Evolutionary conservation across 257 asterid species (phyloP), one percentile per base, ranked within the genome.

Genomic region (Plectranthus barbatus): DNA sequence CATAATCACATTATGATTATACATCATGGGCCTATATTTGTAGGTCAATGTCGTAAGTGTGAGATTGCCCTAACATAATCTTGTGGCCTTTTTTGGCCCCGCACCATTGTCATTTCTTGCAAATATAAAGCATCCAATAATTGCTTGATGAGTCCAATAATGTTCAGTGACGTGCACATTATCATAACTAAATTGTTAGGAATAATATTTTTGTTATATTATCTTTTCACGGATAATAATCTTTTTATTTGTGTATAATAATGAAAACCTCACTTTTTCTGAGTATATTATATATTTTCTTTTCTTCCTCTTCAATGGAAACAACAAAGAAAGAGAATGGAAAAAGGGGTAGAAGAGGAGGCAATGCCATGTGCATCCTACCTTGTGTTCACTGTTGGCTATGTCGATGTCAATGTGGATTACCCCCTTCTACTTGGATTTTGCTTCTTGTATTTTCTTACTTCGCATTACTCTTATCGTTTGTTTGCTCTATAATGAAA

Each of bases 81-180:
- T 44, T 19, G 20, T 34, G 52, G 66, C 19, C 56, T 11, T 31
- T 56, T 66, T 56, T 56, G 34, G 15, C 36, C 19, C 46, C 20
- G 14, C 41, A 20, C 55, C 71, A 44, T 66, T n/a, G 72, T 23
- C 72, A 66, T 67, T 47, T 67, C 42, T 67, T 48, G 60, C 53
- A 57, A 37, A 54, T 36, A 47, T 13, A n/a, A 56, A 12, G 23
- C 44, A 37, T 68, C 36, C 61, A 67, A 67, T 39, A 39, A 67
- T 39, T 63, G 52, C 24, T 19, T 33, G 17, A 29, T 29, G 3
- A 9, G 18, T 5, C 6, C 13, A 21, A 20, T 40, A 5, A 23
- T 24, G 42, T 26, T 4, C 11, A 21, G 34, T 21, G 8, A 56
- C 7, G 34, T 33, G 23, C 20, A n/a, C 51, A 10, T 6, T 9